phyloP scores from a whole-genome alignment of 805 yeast species.

The Geotrichum ghanense region DNA sequence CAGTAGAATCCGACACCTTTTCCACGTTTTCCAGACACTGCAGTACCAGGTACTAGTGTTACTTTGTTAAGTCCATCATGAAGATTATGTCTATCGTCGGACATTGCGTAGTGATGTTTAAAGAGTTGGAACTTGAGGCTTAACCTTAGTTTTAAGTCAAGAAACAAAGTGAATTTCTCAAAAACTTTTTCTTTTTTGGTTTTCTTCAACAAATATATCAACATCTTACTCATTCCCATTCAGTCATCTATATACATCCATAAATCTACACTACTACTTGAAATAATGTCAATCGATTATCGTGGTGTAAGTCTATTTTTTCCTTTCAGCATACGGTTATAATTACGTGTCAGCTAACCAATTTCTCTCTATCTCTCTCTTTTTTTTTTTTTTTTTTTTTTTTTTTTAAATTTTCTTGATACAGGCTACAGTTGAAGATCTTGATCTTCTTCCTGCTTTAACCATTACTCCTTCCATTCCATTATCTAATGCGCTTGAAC shows the following conservation, averaged over 20 bases:
- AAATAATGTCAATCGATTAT: constrained; percentile 12
- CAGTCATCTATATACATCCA: no score
- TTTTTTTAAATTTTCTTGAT: background rate
- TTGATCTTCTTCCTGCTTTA: constrained; percentile 47
- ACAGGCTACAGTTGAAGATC: constrained; percentile 46
- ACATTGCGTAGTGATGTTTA: no score
- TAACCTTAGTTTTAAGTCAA: no score
- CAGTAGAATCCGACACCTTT: constrained; percentile 78
- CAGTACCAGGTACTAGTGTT: constrained; percentile 25
- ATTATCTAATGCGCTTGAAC: constrained; percentile 39
- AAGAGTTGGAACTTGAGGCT: no score
- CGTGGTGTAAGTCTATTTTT: constrained; percentile 18
- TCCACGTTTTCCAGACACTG: constrained; percentile 32
- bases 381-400: no score
- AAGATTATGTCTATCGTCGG: constrained; percentile 18
- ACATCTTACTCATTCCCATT: no score
- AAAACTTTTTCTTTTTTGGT: no score
- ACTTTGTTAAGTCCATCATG: constrained; percentile 25
- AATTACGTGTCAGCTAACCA: background rate
- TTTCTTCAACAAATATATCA: no score
- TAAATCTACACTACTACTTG: no score
- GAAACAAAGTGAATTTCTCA: no score
- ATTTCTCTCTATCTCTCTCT: background rate
- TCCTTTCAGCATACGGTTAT: background rate
- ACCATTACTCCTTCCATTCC: constrained; percentile 39